phyloP scores from a whole-genome alignment of 345 rosid species.

The Populus tremula region DNA sequence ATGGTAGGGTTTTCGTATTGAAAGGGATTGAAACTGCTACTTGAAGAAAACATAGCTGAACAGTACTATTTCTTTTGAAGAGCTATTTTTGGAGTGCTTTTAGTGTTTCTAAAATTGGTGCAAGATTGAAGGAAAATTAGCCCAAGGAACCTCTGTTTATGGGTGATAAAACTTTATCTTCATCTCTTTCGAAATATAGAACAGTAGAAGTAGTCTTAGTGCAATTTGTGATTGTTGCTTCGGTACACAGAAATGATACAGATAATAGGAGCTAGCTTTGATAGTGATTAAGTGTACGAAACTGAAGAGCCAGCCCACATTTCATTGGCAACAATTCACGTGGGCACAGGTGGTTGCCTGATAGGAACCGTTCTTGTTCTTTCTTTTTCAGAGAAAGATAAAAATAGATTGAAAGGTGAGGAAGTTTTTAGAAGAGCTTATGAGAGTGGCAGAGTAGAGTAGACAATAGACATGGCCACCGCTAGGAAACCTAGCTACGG shows the following conservation, averaged over 20 bases:
- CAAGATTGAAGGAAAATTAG: neutral
- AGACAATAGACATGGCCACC: conserved; percentile 30
- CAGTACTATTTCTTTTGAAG: neutral
- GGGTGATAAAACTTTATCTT: neutral
- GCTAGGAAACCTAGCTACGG: conserved; percentile 29
- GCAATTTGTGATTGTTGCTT: neutral
- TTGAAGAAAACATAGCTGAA: conserved; percentile 21
- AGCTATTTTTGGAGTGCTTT: neutral
- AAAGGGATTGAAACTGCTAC: conserved; percentile 11
- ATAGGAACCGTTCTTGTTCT: conserved; percentile 28
- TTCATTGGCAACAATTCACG: conserved; percentile 36
- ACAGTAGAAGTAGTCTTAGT: neutral
- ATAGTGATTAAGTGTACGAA: conserved; percentile 20
- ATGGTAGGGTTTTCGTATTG: conserved; percentile 15
- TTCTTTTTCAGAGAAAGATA: neutral
- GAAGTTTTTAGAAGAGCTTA: neutral
- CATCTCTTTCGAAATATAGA: neutral
- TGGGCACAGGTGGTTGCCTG: conserved; percentile 42
- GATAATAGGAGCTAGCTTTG: neutral
- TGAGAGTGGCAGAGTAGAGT: neutral
- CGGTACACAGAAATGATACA: neutral
- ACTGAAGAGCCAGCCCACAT: neutral
- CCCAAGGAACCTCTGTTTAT: conserved; percentile 3
- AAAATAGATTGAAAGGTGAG: neutral
- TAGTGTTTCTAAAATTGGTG: neutral